Conservation (phyloP, 169 alveolate genomes). For the Eimeria tenella region DNA sequence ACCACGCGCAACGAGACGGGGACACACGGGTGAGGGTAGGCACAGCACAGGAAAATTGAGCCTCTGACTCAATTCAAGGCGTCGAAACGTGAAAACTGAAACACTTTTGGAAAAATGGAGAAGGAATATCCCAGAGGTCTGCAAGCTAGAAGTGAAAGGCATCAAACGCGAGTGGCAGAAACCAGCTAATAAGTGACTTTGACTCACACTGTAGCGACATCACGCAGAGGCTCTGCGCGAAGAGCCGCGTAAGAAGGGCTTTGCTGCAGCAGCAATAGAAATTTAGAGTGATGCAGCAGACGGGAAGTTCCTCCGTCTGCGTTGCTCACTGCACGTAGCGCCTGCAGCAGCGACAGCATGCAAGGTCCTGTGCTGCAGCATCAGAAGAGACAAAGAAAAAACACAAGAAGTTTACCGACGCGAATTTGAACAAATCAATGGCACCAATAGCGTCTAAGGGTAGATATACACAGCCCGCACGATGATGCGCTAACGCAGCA, state of each 20-base stretch:
- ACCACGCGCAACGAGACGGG: no score
- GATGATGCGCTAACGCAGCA: neutral
- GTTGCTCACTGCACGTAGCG: slow-evolving; percentile 25
- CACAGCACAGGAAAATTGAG: no score
- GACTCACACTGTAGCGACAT: slow-evolving; percentile 22
- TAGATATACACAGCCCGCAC: neutral
- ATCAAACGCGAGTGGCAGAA: no score
- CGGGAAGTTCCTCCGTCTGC: slow-evolving; percentile 29
- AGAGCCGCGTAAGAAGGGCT: slow-evolving; percentile 21
- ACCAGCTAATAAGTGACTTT: neutral
- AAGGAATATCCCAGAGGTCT: no score
- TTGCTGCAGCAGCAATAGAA: slow-evolving; percentile 11
- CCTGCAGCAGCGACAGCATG: slow-evolving; percentile 49
- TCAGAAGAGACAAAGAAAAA: neutral
- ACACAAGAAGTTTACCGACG: neutral
- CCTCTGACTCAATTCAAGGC: no score
- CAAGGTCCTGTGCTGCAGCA: slow-evolving; percentile 30
- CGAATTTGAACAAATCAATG: neutral
- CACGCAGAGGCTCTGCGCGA: slow-evolving; percentile 23
- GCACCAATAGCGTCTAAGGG: neutral
- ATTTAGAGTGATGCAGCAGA: slow-evolving; percentile 3
- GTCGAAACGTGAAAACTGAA: no score
- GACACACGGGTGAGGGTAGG: no score
- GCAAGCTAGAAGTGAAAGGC: no score
- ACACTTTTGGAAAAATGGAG: no score